Evolutionary conservation across 352 stramenopile genomes (phyloP).

Genomic region (Phytophthora citricola): DNA sequence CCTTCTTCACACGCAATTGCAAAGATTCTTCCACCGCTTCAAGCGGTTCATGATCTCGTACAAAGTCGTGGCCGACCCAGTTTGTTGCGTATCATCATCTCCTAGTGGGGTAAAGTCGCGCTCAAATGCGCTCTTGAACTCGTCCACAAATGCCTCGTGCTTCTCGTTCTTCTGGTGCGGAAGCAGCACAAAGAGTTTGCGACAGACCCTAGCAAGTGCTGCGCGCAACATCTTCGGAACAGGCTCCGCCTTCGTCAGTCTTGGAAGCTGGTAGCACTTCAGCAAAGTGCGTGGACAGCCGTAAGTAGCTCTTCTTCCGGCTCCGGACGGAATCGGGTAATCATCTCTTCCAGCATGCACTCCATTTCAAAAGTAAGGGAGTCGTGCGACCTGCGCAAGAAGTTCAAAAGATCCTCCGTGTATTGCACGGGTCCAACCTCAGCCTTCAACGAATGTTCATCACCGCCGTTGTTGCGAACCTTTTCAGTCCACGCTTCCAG

Average conservation of each 20-base stretch:
- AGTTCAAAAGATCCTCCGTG: constrained; percentile 95
- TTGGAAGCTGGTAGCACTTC: constrained; percentile 92
- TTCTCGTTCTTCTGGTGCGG: constrained; percentile 90
- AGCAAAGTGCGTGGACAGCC: constrained; percentile 96
- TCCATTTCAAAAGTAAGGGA: constrained; percentile 96
- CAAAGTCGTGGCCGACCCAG: constrained; percentile 54
- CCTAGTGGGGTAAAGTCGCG: constrained; percentile 74
- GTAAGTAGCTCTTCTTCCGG: constrained; percentile 98
- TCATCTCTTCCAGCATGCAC: constrained; percentile 98
- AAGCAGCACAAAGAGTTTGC: constrained; percentile 91
- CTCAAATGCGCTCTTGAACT: constrained; percentile 89
- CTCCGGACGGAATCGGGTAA: constrained; percentile 96
- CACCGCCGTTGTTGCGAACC: constrained; percentile 39
- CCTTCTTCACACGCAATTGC: constrained; percentile 81
- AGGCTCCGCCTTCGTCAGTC: constrained; percentile 74
- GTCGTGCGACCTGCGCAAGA: constrained; percentile 91
- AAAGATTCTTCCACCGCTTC: constrained; percentile 93
- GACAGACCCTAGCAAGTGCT: constrained; percentile 91
- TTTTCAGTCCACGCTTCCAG: constrained; percentile 80
- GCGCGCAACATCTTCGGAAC: constrained; percentile 91
- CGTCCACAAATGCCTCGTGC: constrained; percentile 87
- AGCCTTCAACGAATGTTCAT: constrained; percentile 51
- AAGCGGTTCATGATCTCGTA: constrained; percentile 90
- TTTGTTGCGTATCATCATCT: constrained; percentile 33
- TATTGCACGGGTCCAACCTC: constrained; percentile 90